phyloP scores from a whole-genome alignment of 805 yeast genomes.

The Metschnikowia picachoensis region DNA sequence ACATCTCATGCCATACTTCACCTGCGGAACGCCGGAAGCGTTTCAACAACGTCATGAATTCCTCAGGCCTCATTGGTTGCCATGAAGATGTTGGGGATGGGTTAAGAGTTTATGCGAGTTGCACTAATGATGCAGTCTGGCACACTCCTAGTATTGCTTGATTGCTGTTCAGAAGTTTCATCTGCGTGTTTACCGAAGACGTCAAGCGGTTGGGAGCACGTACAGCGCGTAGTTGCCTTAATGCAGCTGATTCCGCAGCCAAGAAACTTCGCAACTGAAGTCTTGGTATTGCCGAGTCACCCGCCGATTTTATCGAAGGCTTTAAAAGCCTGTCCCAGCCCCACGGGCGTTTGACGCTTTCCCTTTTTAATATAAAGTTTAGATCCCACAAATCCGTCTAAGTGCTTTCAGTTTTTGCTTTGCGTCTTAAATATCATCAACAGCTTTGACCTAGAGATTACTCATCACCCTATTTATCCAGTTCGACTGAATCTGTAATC shows the following conservation, averaged over 20 bases:
- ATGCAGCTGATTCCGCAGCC: slow-evolving; percentile 9
- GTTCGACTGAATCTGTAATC: no score
- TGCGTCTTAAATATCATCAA: no score
- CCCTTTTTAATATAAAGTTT: background rate
- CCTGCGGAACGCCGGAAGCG: slow-evolving; percentile 4
- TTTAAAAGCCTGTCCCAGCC: background rate
- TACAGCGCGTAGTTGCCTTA: slow-evolving; percentile 1
- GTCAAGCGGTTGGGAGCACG: slow-evolving; percentile 10
- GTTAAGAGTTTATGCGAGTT: no score
- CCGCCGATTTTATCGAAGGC: slow-evolving; percentile 1
- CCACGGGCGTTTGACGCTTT: no score
- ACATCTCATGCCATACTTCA: slow-evolving; percentile 12
- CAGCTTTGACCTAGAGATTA: no score
- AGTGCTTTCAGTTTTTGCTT: no score
- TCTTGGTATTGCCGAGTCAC: background rate
- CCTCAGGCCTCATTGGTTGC: background rate
- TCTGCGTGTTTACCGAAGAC: background rate
- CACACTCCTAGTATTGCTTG: background rate
- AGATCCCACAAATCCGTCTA: no score
- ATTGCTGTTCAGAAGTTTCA: background rate
- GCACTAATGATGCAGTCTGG: background rate
- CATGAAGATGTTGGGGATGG: background rate
- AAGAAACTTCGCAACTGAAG: slow-evolving; percentile 6
- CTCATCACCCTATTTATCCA: no score
- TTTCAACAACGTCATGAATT: background rate